Conservation (phyloP, 768 basidiomycete genomes). For the Mycena galericulata region DNA sequence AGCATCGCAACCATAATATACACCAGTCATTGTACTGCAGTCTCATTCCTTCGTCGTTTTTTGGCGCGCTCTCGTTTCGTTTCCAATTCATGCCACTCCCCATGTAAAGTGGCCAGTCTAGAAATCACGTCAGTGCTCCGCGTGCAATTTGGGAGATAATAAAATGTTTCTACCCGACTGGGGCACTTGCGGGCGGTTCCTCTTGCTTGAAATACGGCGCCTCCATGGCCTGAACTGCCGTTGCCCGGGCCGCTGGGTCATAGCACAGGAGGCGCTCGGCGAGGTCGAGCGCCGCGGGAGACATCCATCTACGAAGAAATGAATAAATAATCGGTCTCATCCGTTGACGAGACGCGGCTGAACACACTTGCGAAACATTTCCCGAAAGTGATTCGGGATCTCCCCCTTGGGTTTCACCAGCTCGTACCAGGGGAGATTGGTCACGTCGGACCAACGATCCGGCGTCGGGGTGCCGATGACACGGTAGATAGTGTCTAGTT, state of each 20-base stretch:
- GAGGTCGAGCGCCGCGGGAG: slow-evolving; percentile 87
- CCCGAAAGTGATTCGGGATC: slow-evolving; percentile 81
- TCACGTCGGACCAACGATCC: slow-evolving; percentile 85
- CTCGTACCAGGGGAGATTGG: slow-evolving; percentile 96
- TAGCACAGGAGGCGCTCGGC: slow-evolving; percentile 86
- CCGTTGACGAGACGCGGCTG: not conserved
- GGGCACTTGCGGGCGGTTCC: slow-evolving; percentile 77
- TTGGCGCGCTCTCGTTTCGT: slow-evolving; percentile 92
- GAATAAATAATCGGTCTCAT: slow-evolving; percentile 4
- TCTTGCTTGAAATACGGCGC: slow-evolving; percentile 89
- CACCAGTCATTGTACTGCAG: slow-evolving; percentile 48
- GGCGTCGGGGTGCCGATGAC: slow-evolving; percentile 90
- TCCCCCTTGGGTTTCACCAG: slow-evolving; percentile 91
- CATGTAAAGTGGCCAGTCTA: slow-evolving; percentile 84
- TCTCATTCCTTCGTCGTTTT: slow-evolving; percentile 78
- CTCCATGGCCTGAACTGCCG: slow-evolving; percentile 84
- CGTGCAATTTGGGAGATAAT: slow-evolving; percentile 18
- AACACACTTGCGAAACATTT: slow-evolving; percentile 85
- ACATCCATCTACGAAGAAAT: slow-evolving; percentile 75
- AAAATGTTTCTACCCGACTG: slow-evolving; percentile 75
- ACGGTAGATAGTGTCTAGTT: slow-evolving; percentile 93
- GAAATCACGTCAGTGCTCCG: slow-evolving; percentile 9
- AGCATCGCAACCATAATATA: slow-evolving; percentile 36
- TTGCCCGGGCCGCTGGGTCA: slow-evolving; percentile 81
- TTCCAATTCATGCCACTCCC: slow-evolving; percentile 99